Evolutionary conservation across 257 asterid genomes (phyloP).

Genomic region (Penstemon barbatus): DNA sequence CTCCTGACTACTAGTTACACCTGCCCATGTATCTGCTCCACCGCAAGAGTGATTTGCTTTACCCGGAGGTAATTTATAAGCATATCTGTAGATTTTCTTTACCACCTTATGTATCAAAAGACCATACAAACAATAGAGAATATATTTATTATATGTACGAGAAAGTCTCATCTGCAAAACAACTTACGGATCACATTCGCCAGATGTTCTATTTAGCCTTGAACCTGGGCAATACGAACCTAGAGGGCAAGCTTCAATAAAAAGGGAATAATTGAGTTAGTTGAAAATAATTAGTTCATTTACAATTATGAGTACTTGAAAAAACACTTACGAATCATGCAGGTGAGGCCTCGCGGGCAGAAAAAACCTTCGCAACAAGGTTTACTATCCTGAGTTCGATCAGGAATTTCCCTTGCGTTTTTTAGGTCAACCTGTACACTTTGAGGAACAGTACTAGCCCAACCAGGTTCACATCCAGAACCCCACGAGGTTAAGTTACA

Average conservation of each 20-base stretch:
- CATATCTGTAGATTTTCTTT: constrained; percentile 61
- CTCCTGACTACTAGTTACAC: constrained; percentile 62
- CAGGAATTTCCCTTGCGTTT: constrained; percentile 62
- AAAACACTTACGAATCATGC: constrained; percentile 92
- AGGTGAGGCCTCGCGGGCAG: constrained; percentile 95
- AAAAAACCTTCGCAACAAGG: constrained; percentile 97
- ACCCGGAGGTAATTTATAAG: constrained; percentile 85
- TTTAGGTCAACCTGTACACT: constrained; percentile 68
- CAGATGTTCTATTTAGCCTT: constrained; percentile 56
- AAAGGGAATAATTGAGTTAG: constrained; percentile 31
- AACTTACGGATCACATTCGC: constrained; percentile 94
- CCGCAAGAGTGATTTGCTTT: constrained; percentile 80
- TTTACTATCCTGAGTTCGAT: constrained; percentile 54
- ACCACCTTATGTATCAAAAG: constrained; percentile 39
- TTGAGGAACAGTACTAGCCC: constrained; percentile 69
- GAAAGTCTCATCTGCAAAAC: constrained; percentile 27
- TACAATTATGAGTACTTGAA: background rate
- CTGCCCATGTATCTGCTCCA: constrained; percentile 93
- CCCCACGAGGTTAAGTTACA: constrained; percentile 88
- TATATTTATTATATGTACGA: constrained; percentile 15
- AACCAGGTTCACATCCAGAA: constrained; percentile 99
- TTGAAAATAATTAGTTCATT: constrained; percentile 5
- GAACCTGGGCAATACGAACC: constrained; percentile 91
- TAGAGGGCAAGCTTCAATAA: constrained; percentile 82
- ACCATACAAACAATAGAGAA: constrained; percentile 26